Base-by-base conservation (phyloP, 441 rosid genomes). In the Lepidium campestre region DNA sequence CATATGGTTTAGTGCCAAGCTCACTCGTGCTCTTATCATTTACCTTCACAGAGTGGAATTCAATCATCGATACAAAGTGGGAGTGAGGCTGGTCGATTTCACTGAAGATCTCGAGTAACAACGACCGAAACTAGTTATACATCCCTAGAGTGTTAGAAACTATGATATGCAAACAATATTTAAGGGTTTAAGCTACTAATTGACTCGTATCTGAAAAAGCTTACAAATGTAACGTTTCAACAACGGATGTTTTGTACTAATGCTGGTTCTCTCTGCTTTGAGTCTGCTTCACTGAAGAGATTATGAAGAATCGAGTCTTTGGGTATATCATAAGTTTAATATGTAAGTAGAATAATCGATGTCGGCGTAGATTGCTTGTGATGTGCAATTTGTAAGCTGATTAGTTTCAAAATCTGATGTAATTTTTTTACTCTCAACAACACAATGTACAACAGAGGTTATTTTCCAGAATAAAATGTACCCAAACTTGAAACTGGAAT, bases 361-460 rank as follows among this genome's bases (percentile, higher is more conserved):
- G 56, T 3, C 14, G 49, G 27, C 2, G 5, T 25, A 25, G 25
- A 25, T 58, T 32, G 54, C 40, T 29, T 11, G 35, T 47, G 22
- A 35, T 22, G 22, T 10, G 67, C 44, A 59, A 32, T 60, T 40
- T 23, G 32, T 18, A 52, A 52, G 15, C 15, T 6, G 68, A 14
- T 39, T 44, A 36, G 42, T 45, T 36, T 62, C 40, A 36, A 45
- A 54, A 25, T 46, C 36, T 54, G 57, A 29, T 18, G 36, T 18
- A 36, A 18, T 12, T 35, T 12, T 49, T 47, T 4, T 41, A 60
- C 19, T 42, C 40, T 61, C 62, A 35, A 70, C 56, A 70, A 70
- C 74, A 70, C 40, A 53, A 39, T 39, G 70, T 70, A 71, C 75
- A 70, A 62, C 69, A 71, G 35, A 59, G 60, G 34, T 68, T 29